Conservation (phyloP, 2,329 filamentous ascomycete genomes). For the Cryphonectria parasitica region DNA sequence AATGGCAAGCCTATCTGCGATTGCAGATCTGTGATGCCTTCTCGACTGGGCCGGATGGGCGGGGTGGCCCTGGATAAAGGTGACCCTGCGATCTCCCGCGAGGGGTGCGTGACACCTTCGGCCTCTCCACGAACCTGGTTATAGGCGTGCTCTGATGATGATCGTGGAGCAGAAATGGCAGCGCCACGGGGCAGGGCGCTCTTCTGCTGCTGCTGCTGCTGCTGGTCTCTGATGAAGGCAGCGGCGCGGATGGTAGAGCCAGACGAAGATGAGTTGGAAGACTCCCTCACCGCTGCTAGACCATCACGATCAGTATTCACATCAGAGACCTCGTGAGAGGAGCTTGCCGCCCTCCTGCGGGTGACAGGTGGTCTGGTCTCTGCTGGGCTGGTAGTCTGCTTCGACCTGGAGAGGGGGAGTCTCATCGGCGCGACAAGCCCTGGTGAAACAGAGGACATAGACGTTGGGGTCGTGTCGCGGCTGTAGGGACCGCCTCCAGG, state of each 20-base stretch:
- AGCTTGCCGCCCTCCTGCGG: conserved; percentile 59
- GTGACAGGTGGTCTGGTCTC: conserved; percentile 63
- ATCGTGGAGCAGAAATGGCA: conserved; percentile 65
- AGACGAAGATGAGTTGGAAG: conserved; percentile 72
- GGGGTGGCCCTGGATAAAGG: conserved; percentile 43
- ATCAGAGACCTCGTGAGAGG: conserved; percentile 53
- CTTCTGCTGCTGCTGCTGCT: conserved; percentile 40
- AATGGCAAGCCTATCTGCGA: conserved; percentile 55
- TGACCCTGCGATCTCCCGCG: conserved; percentile 34
- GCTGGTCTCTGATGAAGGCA: conserved; percentile 50
- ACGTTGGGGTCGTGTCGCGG: conserved; percentile 77
- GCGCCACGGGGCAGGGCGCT: conserved; percentile 53
- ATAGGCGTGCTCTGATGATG: conserved; percentile 61
- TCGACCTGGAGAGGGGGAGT: conserved; percentile 50
- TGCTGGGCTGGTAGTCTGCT: conserved; percentile 60
- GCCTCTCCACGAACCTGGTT: conserved; percentile 32
- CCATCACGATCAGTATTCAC: conserved; percentile 56
- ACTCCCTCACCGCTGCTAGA: conserved; percentile 69
- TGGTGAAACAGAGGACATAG: conserved; percentile 75
- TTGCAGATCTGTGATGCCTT: conserved; percentile 67
- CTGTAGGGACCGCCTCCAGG: conserved; percentile 72
- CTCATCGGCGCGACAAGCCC: conserved; percentile 56
- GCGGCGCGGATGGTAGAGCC: conserved; percentile 67
- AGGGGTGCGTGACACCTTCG: conserved; percentile 34
- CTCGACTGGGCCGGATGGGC: conserved; percentile 68